A percentile compares a stretch with the other conserved stretches of the same genome.
phyloP scores from a whole-genome alignment of 1,284 basidiomycete species.

The Ceratobasidium papillatum region DNA sequence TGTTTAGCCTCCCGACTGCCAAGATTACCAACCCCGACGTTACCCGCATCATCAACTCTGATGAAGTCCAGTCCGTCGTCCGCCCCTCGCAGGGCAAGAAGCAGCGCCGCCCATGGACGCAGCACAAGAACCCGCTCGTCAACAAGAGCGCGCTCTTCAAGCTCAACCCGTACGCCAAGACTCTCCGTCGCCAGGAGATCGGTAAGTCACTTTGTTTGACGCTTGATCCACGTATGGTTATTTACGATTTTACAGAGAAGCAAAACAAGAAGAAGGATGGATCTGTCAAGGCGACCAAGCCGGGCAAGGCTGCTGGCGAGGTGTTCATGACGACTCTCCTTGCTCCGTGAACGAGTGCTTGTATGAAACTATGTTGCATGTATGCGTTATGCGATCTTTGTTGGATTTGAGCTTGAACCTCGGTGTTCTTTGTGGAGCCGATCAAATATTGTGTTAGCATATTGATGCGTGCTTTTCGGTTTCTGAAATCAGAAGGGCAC shows the following conservation, averaged over 20 bases:
- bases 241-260: slow-evolving; percentile 55
- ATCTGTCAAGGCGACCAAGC: slow-evolving; percentile 72
- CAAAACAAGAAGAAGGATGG: slow-evolving; percentile 78
- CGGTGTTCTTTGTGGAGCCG: background rate
- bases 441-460: background rate
- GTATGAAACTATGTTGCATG: slow-evolving; percentile 15
- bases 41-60: slow-evolving; percentile 97
- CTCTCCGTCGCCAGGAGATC: slow-evolving; percentile 86
- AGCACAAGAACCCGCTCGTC: slow-evolving; percentile 98
- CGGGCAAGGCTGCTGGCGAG: slow-evolving; percentile 75
- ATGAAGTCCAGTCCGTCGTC: slow-evolving; percentile 95
- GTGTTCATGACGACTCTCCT: slow-evolving; percentile 88
- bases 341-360: slow-evolving; percentile 68
- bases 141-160: slow-evolving; percentile 98
- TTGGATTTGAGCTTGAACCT: background rate
- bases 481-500: no score
- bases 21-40: slow-evolving; percentile 99
- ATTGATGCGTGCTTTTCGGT: background rate
- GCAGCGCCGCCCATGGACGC: slow-evolving; percentile 95
- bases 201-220: slow-evolving; percentile 60
- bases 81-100: slow-evolving; percentile 83
- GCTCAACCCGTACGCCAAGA: slow-evolving; percentile 99
- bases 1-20: slow-evolving; percentile 80
- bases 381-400: slow-evolving; percentile 35
- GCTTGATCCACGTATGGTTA: slow-evolving; percentile 18